These are phyloP conservation scores for Aspergillus latus DNA, from an alignment of 2,329 filamentous ascomycete species.

Conservation along the genomic window DNA sequence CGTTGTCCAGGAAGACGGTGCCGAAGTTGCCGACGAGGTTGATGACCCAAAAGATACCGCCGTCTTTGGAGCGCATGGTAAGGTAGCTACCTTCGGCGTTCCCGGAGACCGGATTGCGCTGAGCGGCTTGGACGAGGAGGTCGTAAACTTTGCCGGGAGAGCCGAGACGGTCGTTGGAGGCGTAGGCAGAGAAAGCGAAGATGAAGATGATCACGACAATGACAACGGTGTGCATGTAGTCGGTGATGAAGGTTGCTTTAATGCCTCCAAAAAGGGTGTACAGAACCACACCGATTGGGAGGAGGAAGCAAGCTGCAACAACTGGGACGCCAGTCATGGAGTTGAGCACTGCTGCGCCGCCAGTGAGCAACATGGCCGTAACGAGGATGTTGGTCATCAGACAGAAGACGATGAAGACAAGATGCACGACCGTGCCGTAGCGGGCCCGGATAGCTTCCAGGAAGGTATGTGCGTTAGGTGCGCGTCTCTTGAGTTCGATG, in stretches of 20 bases:
- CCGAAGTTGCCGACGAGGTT: conserved; percentile 66
- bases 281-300: conserved; percentile 75
- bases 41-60: conserved; percentile 87
- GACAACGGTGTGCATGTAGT: conserved; percentile 78
- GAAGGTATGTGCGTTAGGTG: conserved; percentile 82
- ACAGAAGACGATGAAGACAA: conserved; percentile 79
- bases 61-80: conserved; percentile 79
- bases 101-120: conserved; percentile 71
- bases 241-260: conserved; percentile 83
- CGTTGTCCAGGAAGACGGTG: conserved; percentile 80
- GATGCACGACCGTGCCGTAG: conserved; percentile 71
- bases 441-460: conserved; percentile 79
- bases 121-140: conserved; percentile 66
- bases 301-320: conserved; percentile 77
- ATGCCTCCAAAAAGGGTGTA: conserved; percentile 77
- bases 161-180: conserved; percentile 69
- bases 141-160: conserved; percentile 78
- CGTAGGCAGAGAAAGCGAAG: conserved; percentile 80
- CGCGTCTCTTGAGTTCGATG: conserved; percentile 82
- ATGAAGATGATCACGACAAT: conserved; percentile 77
- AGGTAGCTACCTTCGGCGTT: conserved; percentile 81
- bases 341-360: conserved; percentile 72
- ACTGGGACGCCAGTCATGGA: conserved; percentile 73
- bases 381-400: conserved; percentile 84
- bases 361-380: conserved; percentile 83